A percentile compares a stretch with the other conserved stretches of the same genome.
Conservation (phyloP, 208 protist species). For the Porcisia hertigi region DNA sequence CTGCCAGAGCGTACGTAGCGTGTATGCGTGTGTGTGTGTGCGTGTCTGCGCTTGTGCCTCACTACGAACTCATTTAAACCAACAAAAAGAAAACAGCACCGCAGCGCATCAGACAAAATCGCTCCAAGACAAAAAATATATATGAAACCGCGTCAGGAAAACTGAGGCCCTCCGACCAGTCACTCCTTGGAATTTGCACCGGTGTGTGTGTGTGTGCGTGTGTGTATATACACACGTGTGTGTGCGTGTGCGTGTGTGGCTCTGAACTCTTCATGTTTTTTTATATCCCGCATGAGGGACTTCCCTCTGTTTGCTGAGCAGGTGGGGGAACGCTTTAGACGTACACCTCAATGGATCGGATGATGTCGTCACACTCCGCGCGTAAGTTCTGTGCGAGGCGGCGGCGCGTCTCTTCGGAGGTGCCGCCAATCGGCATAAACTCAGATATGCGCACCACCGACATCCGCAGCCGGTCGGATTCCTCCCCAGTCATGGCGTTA, state of each 20-base stretch:
- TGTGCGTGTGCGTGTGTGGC: background rate
- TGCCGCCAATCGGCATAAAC: constrained; percentile 83
- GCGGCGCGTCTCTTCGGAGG: constrained; percentile 67
- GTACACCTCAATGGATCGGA: constrained; percentile 80
- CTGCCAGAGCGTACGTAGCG: too few species aligned
- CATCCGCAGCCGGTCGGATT: constrained; percentile 79
- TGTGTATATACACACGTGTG: too few species aligned
- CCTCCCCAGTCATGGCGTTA: constrained; percentile 53
- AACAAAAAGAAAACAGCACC: too few species aligned
- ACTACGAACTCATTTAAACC: too few species aligned
- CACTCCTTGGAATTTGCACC: too few species aligned
- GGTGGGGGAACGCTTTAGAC: constrained; percentile 21
- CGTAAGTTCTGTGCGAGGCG: constrained; percentile 69
- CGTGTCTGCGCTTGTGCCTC: too few species aligned
- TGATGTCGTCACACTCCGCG: constrained; percentile 80
- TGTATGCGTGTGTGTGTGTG: too few species aligned
- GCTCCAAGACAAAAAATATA: too few species aligned
- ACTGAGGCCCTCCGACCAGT: too few species aligned
- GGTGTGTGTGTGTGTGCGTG: background rate
- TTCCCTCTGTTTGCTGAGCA: background rate
- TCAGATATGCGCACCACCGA: constrained; percentile 79
- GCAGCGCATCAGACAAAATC: too few species aligned
- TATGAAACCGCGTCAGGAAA: too few species aligned
- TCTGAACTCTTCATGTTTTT: too few species aligned
- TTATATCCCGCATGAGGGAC: background rate